Conservation (phyloP, 176 grass and related monocot species). For the Pontederia paniculata region DNA sequence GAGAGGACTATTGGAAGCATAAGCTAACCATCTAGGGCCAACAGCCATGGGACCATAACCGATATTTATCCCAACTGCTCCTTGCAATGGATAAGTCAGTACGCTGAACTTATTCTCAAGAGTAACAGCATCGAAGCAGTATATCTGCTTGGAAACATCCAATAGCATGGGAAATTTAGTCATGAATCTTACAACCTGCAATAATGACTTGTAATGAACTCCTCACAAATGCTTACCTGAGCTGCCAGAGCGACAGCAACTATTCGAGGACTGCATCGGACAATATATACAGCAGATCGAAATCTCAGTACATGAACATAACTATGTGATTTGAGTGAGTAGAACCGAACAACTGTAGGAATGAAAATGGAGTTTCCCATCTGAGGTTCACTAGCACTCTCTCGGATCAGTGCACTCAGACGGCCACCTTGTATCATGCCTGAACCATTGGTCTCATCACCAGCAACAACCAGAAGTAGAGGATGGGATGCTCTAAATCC, state of each 20-base stretch:
- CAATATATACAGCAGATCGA: slow-evolving; percentile 93
- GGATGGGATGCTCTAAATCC: slow-evolving; percentile 92
- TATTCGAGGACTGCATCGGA: slow-evolving; percentile 81
- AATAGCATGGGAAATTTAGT: slow-evolving; percentile 19
- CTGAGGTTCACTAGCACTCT: slow-evolving; percentile 57
- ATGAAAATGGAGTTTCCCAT: slow-evolving; percentile 50
- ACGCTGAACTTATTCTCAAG: slow-evolving; percentile 95
- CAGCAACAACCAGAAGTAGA: slow-evolving; percentile 91
- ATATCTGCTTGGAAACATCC: slow-evolving; percentile 50
- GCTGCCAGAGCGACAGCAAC: slow-evolving; percentile 95
- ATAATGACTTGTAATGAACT: background rate
- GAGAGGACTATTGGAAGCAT: slow-evolving; percentile 72
- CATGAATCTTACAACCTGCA: background rate
- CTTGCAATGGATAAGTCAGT: slow-evolving; percentile 89
- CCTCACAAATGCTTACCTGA: slow-evolving; percentile 72
- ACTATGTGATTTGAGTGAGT: slow-evolving; percentile 84
- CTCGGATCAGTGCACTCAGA: slow-evolving; percentile 88
- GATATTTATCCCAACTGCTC: slow-evolving; percentile 63
- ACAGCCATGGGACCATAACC: slow-evolving; percentile 95
- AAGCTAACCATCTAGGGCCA: slow-evolving; percentile 92
- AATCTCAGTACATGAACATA: slow-evolving; percentile 93
- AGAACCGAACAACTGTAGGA: slow-evolving; percentile 89
- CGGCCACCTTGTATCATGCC: slow-evolving; percentile 88
- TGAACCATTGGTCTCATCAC: slow-evolving; percentile 85
- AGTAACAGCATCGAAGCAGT: slow-evolving; percentile 97